phyloP scores from a whole-genome alignment of 257 asterid genomes.

The Capsicum pubescens region DNA sequence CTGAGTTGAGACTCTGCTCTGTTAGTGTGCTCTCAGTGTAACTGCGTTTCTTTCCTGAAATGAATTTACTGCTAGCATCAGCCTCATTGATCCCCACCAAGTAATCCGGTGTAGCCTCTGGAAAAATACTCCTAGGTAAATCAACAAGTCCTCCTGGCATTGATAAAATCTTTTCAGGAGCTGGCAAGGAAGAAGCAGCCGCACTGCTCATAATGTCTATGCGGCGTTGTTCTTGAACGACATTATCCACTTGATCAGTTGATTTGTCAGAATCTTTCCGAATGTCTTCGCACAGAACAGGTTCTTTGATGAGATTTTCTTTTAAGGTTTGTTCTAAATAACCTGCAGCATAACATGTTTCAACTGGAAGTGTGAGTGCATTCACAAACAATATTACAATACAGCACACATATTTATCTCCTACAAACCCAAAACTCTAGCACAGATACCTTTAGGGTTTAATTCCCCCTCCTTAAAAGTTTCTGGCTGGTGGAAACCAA shows the following conservation, averaged over 20 bases:
- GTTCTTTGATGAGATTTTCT: constrained; percentile 48
- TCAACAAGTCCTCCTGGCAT: constrained; percentile 55
- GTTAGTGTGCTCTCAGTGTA: constrained; percentile 88
- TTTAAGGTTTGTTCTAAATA: constrained; percentile 41
- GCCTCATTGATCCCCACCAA: constrained; percentile 53
- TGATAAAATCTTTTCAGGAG: constrained; percentile 75
- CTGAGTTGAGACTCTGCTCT: constrained; percentile 84
- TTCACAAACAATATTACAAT: constrained; percentile 24
- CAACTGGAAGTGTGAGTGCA: constrained; percentile 44
- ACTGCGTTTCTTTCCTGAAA: constrained; percentile 84
- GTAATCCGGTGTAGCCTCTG: constrained; percentile 60
- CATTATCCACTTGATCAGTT: constrained; percentile 41
- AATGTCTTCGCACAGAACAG: constrained; percentile 41
- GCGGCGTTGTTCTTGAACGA: constrained; percentile 38
- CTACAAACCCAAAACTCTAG: constrained; percentile 60
- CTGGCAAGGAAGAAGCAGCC: constrained; percentile 55
- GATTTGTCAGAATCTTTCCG: constrained; percentile 39
- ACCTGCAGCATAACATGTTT: constrained; percentile 38
- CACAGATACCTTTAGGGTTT: constrained; percentile 31
- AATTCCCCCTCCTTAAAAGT: constrained; percentile 51
- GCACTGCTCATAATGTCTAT: constrained; percentile 42
- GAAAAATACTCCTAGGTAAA: constrained; percentile 48
- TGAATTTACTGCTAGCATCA: constrained; percentile 70
- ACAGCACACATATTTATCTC: neutral
- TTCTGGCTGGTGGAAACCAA: constrained; percentile 35